These are phyloP conservation scores for Chaetoceros muelleri DNA, from an alignment of 108 stramenopile genomes.

Conservation along the genomic window DNA sequence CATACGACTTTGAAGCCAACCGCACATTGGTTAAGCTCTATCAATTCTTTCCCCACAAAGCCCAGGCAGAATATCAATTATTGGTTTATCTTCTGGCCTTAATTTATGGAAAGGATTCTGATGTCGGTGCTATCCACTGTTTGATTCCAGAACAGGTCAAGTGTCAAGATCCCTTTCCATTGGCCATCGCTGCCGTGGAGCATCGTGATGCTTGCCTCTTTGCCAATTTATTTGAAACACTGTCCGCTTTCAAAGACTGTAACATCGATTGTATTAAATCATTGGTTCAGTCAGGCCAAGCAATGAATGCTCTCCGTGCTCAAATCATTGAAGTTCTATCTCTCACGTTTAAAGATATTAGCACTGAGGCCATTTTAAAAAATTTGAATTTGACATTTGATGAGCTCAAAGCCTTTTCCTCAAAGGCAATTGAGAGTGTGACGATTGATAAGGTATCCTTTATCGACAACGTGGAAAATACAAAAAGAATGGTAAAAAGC, in stretches of 20 bases:
- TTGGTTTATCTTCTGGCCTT: slow-evolving; percentile 45
- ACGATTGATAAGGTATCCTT: slow-evolving; percentile 44
- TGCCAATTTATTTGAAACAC: slow-evolving; percentile 60
- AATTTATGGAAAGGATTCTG: slow-evolving; percentile 52
- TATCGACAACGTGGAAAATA: slow-evolving; percentile 54
- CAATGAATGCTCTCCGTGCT: slow-evolving; percentile 23
- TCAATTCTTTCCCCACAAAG: slow-evolving; percentile 49
- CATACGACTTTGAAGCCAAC: slow-evolving; percentile 73
- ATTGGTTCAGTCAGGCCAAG: slow-evolving; percentile 25
- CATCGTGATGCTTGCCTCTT: slow-evolving; percentile 67
- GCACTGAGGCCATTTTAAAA: slow-evolving; percentile 31
- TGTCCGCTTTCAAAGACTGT: slow-evolving; percentile 31
- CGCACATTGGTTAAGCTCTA: slow-evolving; percentile 67
- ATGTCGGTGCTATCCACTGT: slow-evolving; percentile 57
- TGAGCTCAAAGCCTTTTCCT: slow-evolving; percentile 16
- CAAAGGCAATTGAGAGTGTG: slow-evolving; percentile 28
- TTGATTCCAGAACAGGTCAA: slow-evolving; percentile 58
- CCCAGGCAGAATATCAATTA: slow-evolving; percentile 23
- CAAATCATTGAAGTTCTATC: slow-evolving; percentile 50
- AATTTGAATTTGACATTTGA: slow-evolving; percentile 38
- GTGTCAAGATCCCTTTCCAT: neutral
- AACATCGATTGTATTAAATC: slow-evolving; percentile 28
- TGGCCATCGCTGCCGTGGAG: slow-evolving; percentile 22
- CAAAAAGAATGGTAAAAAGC: no score
- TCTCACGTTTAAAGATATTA: slow-evolving; percentile 51